Conservation (phyloP, 2,329 filamentous ascomycete species). For the Colletotrichum trifolii region DNA sequence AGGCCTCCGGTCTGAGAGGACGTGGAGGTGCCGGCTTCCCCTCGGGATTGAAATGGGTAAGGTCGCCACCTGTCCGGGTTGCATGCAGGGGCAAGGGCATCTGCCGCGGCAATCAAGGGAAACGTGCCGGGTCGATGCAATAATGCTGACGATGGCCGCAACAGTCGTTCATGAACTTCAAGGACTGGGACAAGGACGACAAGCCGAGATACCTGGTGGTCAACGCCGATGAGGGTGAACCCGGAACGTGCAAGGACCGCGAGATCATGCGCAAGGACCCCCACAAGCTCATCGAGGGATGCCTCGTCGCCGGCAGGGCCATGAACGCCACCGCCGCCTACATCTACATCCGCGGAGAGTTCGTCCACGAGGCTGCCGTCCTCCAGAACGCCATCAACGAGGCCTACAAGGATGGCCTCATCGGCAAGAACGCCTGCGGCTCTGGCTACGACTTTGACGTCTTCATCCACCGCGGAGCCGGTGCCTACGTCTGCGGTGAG, state of each 20-base stretch:
- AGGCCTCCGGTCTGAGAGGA: constrained; percentile 93
- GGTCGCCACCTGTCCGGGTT: constrained; percentile 46
- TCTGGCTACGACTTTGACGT: constrained; percentile 98
- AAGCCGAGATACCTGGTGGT: constrained; percentile 97
- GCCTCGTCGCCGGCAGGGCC: constrained; percentile 91
- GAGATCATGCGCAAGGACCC: constrained; percentile 99
- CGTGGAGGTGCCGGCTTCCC: constrained; percentile 98
- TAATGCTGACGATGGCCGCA: constrained; percentile 15
- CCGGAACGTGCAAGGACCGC: constrained; percentile 98
- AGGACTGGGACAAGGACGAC: constrained; percentile 97
- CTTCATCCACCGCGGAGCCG: constrained; percentile 94
- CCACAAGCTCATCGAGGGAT: constrained; percentile 98
- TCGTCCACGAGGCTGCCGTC: constrained; percentile 93
- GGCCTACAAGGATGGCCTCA: constrained; percentile 92
- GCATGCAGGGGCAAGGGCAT: not conserved
- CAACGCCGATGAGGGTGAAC: constrained; percentile 98
- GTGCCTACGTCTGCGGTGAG: constrained; percentile 97
- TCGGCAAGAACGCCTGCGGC: constrained; percentile 98
- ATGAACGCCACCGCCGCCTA: constrained; percentile 99
- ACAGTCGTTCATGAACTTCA: constrained; percentile 99
- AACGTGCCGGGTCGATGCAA: not conserved
- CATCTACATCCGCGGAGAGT: constrained; percentile 99
- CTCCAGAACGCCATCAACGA: constrained; percentile 97
- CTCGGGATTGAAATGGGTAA: constrained; percentile 98
- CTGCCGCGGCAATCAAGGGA: constrained; percentile 26